phyloP scores from a whole-genome alignment of 371 early-diverging fungal species.

The Mucor lusitanicus region DNA sequence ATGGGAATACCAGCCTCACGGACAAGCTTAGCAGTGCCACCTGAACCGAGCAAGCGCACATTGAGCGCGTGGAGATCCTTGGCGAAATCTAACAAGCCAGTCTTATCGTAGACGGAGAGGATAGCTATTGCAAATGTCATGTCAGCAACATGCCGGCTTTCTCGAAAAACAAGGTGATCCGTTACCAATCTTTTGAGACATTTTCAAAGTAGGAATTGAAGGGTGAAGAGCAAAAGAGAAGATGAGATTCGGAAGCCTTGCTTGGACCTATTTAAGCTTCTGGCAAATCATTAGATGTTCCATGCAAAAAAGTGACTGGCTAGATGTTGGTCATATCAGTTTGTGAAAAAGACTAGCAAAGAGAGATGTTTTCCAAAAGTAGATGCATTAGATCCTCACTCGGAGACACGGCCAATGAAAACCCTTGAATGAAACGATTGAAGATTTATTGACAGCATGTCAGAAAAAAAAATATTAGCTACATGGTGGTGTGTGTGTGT shows the following conservation, averaged over 20 bases:
- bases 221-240: constrained; percentile 1
- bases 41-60: constrained; percentile 90
- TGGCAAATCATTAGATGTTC: background rate
- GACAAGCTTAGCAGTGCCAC: constrained; percentile 92
- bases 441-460: background rate
- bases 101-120: constrained; percentile 97
- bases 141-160: background rate
- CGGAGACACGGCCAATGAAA: background rate
- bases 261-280: background rate
- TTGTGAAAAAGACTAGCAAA: background rate
- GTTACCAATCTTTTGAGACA: constrained; percentile 42
- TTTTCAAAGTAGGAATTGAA: constrained; percentile 6
- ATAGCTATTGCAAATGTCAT: constrained; percentile 62
- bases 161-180: background rate
- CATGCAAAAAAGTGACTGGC: constrained; percentile 19
- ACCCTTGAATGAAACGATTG: background rate
- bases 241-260: background rate
- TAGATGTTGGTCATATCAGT: constrained; percentile 19
- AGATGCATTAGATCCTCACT: background rate
- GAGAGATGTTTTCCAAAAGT: background rate
- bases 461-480: background rate
- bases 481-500: background rate
- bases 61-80: constrained; percentile 74
- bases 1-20: constrained; percentile 89
- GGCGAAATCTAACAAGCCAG: constrained; percentile 90